Evolutionary conservation across 176 grass and related monocot genomes (phyloP).

Genomic region (Coix lacrymajobi): DNA sequence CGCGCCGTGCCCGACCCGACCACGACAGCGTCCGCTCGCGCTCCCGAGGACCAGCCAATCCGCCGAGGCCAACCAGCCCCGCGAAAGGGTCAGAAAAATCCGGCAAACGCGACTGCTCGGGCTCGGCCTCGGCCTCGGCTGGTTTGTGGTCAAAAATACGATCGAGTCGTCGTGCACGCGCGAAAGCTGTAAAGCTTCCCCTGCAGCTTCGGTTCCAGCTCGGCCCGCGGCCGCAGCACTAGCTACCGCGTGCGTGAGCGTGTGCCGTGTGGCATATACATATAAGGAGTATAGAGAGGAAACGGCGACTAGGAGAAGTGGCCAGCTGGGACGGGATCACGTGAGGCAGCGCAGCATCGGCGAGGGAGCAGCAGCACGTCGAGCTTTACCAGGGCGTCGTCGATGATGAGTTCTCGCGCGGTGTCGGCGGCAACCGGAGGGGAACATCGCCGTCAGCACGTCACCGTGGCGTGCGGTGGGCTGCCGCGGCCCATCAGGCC

Average conservation of each 20-base stretch:
- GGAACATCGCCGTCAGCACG: neutral
- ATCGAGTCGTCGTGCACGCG: neutral
- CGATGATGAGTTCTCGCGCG: neutral
- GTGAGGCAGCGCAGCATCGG: too few species aligned
- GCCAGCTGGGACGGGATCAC: neutral
- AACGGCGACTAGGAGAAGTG: neutral
- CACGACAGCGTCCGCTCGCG: neutral
- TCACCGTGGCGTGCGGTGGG: neutral
- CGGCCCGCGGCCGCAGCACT: neutral
- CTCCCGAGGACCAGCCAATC: neutral
- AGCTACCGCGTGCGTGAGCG: neutral
- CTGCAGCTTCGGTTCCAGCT: neutral
- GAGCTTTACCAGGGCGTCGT: neutral
- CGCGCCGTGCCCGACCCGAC: neutral
- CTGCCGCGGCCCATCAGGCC: constrained; percentile 12
- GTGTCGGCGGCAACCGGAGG: neutral
- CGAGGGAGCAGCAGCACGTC: neutral
- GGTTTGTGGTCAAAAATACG: neutral
- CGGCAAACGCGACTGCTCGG: neutral
- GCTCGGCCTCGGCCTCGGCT: neutral
- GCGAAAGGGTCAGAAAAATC: constrained; percentile 5
- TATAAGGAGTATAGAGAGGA: neutral
- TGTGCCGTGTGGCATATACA: neutral
- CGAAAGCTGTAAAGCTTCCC: constrained; percentile 20
- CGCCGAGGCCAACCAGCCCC: neutral